A percentile compares a stretch with the other conserved stretches of the same genome.
Conservation (phyloP, 495 filamentous ascomycete genomes). For the Aspergillus conjunctus region DNA sequence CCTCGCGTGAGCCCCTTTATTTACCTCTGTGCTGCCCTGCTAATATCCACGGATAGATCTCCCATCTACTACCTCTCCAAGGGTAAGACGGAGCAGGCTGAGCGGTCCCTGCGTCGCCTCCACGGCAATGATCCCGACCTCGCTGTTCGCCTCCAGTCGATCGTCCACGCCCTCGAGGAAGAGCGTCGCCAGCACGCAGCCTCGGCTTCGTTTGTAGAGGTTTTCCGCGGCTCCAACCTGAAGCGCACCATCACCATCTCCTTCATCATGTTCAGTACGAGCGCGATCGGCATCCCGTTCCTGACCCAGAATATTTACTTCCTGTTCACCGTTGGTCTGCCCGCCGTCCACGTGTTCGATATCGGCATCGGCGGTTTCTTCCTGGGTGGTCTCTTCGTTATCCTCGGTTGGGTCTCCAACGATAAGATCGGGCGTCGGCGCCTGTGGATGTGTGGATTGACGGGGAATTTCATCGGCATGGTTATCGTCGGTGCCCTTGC, state of each 20-base stretch:
- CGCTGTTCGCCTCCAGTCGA: not conserved
- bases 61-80: constrained; percentile 6
- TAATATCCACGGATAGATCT: not conserved
- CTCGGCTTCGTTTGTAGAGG: constrained; percentile 2
- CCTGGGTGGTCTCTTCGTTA: constrained; percentile 6
- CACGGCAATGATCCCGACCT: not conserved
- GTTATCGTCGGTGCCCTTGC: constrained; percentile 5
- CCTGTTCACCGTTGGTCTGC: constrained; percentile 7
- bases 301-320: constrained; percentile 16
- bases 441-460: not conserved
- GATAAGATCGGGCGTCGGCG: not conserved
- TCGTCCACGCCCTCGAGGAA: constrained; percentile 7
- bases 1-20: not conserved
- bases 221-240: constrained; percentile 7
- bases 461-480: constrained; percentile 6
- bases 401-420: not conserved
- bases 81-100: constrained; percentile 6
- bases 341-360: constrained; percentile 9
- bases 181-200: not conserved
- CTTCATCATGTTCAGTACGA: constrained; percentile 6
- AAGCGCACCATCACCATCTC: constrained; percentile 12
- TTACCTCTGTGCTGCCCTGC: not conserved
- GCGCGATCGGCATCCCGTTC: constrained; percentile 3
- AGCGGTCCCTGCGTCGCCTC: constrained; percentile 2
- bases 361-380: constrained; percentile 12